Evolutionary conservation across 768 basidiomycete genomes (phyloP).

Genomic region (Lactifluus pinguis): DNA sequence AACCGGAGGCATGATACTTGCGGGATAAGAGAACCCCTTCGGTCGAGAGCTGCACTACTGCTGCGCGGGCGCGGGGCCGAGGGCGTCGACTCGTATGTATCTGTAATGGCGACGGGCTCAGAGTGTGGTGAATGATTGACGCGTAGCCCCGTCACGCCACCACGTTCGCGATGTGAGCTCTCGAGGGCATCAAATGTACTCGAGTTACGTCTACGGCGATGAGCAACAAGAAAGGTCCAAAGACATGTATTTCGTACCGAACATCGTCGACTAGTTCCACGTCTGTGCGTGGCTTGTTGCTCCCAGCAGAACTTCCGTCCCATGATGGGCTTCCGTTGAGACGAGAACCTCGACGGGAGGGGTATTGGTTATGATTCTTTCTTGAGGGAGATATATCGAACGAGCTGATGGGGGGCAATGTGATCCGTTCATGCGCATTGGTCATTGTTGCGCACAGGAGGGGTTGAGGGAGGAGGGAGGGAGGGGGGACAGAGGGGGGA

Average conservation of each 20-base stretch:
- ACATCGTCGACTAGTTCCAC: neutral
- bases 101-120: conserved; percentile 1
- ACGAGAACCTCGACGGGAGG: conserved; percentile 1
- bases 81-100: neutral
- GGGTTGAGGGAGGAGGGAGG: neutral
- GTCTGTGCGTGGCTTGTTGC: neutral
- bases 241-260: neutral
- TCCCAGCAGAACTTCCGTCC: conserved; percentile 4
- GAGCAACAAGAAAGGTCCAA: neutral
- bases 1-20: conserved; percentile 1
- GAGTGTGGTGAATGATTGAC: conserved; percentile 8
- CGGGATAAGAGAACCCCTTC: neutral
- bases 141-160: neutral
- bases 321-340: conserved; percentile 3
- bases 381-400: conserved; percentile 9
- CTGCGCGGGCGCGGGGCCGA: conserved; percentile 6
- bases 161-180: neutral
- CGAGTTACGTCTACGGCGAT: neutral
- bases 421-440: conserved; percentile 16
- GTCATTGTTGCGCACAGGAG: conserved; percentile 9
- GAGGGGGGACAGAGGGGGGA: neutral
- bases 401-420: conserved; percentile 12
- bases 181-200: neutral
- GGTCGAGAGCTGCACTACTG: conserved; percentile 10
- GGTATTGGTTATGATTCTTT: neutral